Evolutionary conservation across 495 filamentous ascomycete genomes (phyloP).

Genomic region (Aspergillus cristatus): DNA sequence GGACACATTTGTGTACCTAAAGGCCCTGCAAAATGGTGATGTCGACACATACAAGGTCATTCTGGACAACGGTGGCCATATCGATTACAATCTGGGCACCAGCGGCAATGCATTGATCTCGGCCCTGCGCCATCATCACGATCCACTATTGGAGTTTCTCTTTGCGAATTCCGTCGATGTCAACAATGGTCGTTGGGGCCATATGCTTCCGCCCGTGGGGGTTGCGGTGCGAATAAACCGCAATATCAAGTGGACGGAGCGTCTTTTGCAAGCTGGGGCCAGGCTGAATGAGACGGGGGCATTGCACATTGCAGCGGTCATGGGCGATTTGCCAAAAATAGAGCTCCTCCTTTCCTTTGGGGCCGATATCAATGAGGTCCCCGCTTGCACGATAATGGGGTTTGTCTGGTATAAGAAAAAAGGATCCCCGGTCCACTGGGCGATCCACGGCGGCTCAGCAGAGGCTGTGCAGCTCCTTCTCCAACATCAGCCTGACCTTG

Average conservation of each 20-base stretch:
- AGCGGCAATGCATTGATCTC: neutral
- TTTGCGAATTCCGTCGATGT: neutral
- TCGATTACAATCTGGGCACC: neutral
- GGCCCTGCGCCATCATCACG: neutral
- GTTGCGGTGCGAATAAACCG: neutral
- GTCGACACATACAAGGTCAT: neutral
- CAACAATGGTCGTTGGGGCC: neutral
- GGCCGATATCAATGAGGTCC: neutral
- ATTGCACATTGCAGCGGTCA: neutral
- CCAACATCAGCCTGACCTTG: neutral
- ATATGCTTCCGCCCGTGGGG: neutral
- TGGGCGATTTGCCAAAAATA: neutral
- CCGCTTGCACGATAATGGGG: neutral
- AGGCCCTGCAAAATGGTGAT: neutral
- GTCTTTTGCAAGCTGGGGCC: neutral
- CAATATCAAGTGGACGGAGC: neutral
- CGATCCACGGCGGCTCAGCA: neutral
- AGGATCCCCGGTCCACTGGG: neutral
- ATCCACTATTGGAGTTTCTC: neutral
- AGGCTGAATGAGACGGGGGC: neutral
- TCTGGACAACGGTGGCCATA: neutral
- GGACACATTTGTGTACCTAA: neutral
- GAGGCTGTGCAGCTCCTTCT: neutral
- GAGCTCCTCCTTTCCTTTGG: neutral
- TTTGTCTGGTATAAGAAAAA: neutral